Conservation (phyloP, 2,329 filamentous ascomycete species). For the Stemphylium lycopersici region DNA sequence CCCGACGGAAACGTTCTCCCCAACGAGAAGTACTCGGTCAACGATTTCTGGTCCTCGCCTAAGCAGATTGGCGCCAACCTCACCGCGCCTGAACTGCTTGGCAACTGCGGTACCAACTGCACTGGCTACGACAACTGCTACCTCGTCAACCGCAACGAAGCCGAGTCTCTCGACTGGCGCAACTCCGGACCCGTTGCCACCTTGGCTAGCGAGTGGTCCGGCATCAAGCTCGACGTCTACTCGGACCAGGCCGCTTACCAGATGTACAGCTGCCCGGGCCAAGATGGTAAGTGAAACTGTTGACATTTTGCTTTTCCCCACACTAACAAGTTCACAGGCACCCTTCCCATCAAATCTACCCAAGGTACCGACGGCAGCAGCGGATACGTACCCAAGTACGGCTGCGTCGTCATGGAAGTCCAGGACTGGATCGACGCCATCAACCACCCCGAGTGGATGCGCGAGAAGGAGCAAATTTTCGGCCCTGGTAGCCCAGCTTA, state of each 20-base stretch:
- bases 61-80: constrained; percentile 80
- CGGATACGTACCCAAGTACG: constrained; percentile 73
- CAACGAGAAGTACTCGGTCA: constrained; percentile 70
- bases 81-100: constrained; percentile 64
- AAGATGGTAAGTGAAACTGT: constrained; percentile 63
- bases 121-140: constrained; percentile 84
- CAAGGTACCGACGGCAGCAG: constrained; percentile 69
- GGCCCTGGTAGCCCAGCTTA: constrained; percentile 53
- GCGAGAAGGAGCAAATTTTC: constrained; percentile 61
- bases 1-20: constrained; percentile 67
- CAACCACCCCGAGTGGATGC: constrained; percentile 87
- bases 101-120: constrained; percentile 82
- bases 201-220: constrained; percentile 75
- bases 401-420: constrained; percentile 88
- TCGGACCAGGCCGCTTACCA: constrained; percentile 88
- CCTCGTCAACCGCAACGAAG: constrained; percentile 66
- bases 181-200: constrained; percentile 65
- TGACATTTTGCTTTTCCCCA: not conserved
- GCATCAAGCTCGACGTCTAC: constrained; percentile 81
- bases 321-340: constrained; percentile 40
- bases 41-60: constrained; percentile 81
- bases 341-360: constrained; percentile 69
- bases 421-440: constrained; percentile 94
- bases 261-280: constrained; percentile 80
- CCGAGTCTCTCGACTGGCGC: constrained; percentile 68